Percentiles rank a stretch among this genome's conserved stretches.
Evolutionary conservation across 495 filamentous ascomycete genomes (phyloP).

Genomic region (Aspergillus sclerotiicarbonarius): DNA sequence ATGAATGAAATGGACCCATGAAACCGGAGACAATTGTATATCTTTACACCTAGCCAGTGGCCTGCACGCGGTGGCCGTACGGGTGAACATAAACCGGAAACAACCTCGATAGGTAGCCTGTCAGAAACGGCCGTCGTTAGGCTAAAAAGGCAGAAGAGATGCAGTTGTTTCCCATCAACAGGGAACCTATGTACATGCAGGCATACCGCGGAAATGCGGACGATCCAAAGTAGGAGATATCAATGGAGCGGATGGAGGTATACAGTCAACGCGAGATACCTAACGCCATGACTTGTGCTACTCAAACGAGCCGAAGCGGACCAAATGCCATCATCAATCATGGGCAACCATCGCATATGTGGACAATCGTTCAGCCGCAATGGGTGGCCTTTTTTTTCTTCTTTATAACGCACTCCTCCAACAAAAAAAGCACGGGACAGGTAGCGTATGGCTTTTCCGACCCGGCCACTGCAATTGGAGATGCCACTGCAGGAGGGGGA

Average conservation of each 20-base stretch:
- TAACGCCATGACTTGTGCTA: constrained; percentile 12
- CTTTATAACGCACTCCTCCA: constrained; percentile 1
- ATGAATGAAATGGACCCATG: not conserved
- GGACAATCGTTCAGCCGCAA: not conserved
- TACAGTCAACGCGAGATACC: constrained; percentile 11
- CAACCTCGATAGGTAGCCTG: not conserved
- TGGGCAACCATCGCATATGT: constrained; percentile 4
- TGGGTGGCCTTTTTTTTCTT: not conserved
- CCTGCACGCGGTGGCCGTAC: not conserved
- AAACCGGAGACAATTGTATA: not conserved
- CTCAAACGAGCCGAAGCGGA: not conserved
- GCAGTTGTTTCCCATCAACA: not conserved
- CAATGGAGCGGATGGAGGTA: constrained; percentile 11
- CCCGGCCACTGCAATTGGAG: not conserved
- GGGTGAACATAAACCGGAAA: not conserved
- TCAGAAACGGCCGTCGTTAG: not conserved
- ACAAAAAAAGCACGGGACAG: not conserved
- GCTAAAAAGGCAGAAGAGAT: not conserved
- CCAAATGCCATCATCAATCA: constrained; percentile 12
- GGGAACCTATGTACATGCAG: constrained; percentile 13
- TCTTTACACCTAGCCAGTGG: not conserved
- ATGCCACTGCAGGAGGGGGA: not conserved
- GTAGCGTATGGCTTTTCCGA: not conserved
- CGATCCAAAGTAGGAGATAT: not conserved
- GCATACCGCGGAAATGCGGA: not conserved